Base-by-base conservation (phyloP, 2,329 filamentous ascomycete genomes). In the Emydomyces testavorans region DNA sequence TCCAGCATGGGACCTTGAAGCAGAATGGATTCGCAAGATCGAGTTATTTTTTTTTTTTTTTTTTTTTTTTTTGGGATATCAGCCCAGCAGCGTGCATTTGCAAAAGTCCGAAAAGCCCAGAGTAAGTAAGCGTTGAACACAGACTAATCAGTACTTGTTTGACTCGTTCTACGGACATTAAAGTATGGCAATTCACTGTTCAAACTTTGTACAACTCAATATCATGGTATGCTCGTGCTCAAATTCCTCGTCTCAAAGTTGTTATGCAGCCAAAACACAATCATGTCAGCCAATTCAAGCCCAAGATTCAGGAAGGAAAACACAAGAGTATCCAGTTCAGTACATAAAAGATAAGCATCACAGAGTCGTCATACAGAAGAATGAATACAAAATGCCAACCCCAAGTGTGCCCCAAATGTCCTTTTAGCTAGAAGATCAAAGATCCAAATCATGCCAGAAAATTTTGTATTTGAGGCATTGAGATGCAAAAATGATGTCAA, bases 351-450 rank as follows among this genome's bases (percentile, higher is more conserved):
- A n/a, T 11, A 8, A 31, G 29, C 11, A 31, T 26, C 37, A n/a
- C 37, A 29, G 31, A n/a, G 15, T 8, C 26, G 6, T 21, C 10
- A 41, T 8, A 10, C 11, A 31, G 10, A 38, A 38, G 16, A 43
- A 24, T 43, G 20, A 37, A 37, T 36, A 37, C 31, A 45, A 31
- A 32, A 45, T 45, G 41, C 31, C n/a, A 36, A 36, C n/a, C 18
- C 21, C 20, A 37, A 26, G 42, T 37, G n/a, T 28, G 29, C 3
- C 8, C 7, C 15, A 18, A n/a, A 13, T 36, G 37, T 28, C 5
- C 7, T 26, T 28, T 28, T 23, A 36, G 31, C 32, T 21, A 45
- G 37, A 37, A 37, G 4, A n/a, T 16, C 15, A 11, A 20, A 29
- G 28, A n/a, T 15, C 42, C 31, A 21, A 35, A 45, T 28, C n/a